Base-by-base conservation (phyloP, 352 stramenopile species). In the Pseudoperonospora humuli region DNA sequence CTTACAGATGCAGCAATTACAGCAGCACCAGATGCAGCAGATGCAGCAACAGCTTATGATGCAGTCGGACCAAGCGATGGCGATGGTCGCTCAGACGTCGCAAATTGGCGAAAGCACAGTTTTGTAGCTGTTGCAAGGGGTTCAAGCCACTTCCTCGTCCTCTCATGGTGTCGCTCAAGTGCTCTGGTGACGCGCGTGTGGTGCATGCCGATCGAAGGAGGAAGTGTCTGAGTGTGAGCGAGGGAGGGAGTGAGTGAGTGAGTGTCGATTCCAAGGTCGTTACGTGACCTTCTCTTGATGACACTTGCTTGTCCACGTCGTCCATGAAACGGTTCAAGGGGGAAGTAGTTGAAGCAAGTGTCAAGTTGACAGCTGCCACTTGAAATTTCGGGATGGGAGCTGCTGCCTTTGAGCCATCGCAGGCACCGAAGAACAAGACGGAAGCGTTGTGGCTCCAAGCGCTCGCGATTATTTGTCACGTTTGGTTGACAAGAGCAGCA, bases 21-120 rank as follows among this genome's bases (percentile, higher is more conserved):
- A 54, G 33, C 54, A 62, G 20, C 53, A 54, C n/a, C 46, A 66
- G 41, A 37, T 52, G 3, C 49, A 64, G 24, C 50, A 61, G 42
- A 50, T 59, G 26, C 51, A 66, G 21, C 51, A 66, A 33, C 53
- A 67, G 26, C 52, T 67, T 25, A 36, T 66, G 38, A 57, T 62
- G 57, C 57, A 61, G 13, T 43, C 45, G 1, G 54, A 63, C 18
- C 50, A 57, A 39, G 44, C 39, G n/a, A 52, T 64, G 39, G 45
- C 41, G 2, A 55, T 67, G 33, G 42, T 40, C 5, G 45, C 50
- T 5, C 43, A 55, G 29, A 27, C 57, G 24, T 52, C 57, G 4
- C 51, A 62, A 20, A 55, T 67, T 5, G 47, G 39, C 7, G 57
- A 67, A 28, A 39, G 62, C 35, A 54, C 57, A 8, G 47, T 67